Base-by-base conservation (phyloP, 2,329 filamentous ascomycete genomes). In the Trichoderma sp. region DNA sequence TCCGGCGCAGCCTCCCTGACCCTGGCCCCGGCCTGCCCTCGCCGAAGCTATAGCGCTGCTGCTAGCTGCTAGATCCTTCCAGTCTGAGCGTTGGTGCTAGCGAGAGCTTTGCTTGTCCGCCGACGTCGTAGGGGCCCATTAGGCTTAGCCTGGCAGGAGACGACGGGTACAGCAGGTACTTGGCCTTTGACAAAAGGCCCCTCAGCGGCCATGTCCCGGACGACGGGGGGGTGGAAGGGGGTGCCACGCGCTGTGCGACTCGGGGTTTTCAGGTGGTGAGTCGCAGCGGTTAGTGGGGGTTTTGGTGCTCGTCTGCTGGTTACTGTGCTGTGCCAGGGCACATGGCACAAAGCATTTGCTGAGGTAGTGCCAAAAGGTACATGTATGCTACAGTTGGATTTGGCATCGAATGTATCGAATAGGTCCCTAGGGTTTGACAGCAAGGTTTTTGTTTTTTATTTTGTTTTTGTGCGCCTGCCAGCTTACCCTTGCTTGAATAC, bases 161-260 rank as follows among this genome's bases (percentile, higher is more conserved):
- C 37, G 13, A 34, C 55, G 18, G 55, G 52, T 58, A 21, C 55
- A 16, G 52, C 60, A 64, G 60, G 60, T 64, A 64, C 60, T 49
- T 49, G 46, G n/a, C 21, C 59, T 26, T 54, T 64, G 60, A 32
- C 26, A 54, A 63, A 64, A 37, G 60, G 49, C 49, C 58, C 59
- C 49, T 61, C 56, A 68, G 58, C 59, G 66, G 39, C 34, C 58
- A 68, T 55, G 58, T 68, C 59, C 66, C 49, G 66, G 66, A 30
- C 66, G 37, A 54, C 60, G 60, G 66, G 66, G 63, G 56, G 49
- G 56, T 55, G 49, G 49, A 39, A 56, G 66, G 66, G 56, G 66
- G 63, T 58, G 63, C 63, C 63, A 58, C 54, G 63, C 63, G 37
- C 54, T 59, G 52, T 66, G 54, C 63, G 39, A 66, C 63, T 58